Percentiles rank a stretch among this genome's conserved stretches.
phyloP scores from a whole-genome alignment of 2,329 filamentous ascomycete species.

The Alternaria sp. region DNA sequence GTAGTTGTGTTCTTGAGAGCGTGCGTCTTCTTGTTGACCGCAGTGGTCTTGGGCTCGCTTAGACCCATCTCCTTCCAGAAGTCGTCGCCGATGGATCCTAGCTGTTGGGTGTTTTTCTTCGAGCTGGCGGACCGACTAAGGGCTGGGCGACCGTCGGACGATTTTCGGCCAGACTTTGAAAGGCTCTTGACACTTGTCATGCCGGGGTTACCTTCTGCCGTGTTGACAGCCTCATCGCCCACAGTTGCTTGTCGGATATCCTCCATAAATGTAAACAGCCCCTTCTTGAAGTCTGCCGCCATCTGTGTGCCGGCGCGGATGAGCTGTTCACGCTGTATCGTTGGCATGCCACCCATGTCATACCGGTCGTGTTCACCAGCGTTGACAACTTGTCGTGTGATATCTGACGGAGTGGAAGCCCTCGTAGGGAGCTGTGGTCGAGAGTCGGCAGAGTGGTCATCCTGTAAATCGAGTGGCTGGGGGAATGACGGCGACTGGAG shows the following conservation, averaged over 20 bases:
- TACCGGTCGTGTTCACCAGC: constrained; percentile 42
- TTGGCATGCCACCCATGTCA: constrained; percentile 40
- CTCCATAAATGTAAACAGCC: constrained; percentile 93
- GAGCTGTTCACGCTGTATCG: constrained; percentile 49
- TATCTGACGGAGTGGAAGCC: constrained; percentile 45
- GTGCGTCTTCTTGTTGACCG: constrained; percentile 52
- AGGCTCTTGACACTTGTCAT: constrained; percentile 39
- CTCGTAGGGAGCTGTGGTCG: constrained; percentile 26
- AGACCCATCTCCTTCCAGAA: constrained; percentile 57
- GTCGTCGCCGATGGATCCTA: constrained; percentile 51
- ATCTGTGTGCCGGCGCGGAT: constrained; percentile 72
- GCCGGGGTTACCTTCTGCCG: constrained; percentile 44
- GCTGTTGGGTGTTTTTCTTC: constrained; percentile 40
- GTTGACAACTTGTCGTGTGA: constrained; percentile 37
- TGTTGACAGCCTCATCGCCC: constrained; percentile 81
- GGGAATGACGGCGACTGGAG: constrained; percentile 49
- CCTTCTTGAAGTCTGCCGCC: constrained; percentile 87
- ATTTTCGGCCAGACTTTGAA: constrained; percentile 39
- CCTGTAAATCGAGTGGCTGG: constrained; percentile 50
- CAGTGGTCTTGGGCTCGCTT: constrained; percentile 48
- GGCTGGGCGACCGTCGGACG: constrained; percentile 41
- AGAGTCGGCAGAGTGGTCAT: constrained; percentile 28
- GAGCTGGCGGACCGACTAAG: constrained; percentile 46
- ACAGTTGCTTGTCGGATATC: constrained; percentile 95
- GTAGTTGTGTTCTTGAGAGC: constrained; percentile 47